A percentile compares a stretch with the other conserved stretches of the same genome.
Evolutionary conservation across 345 rosid species (phyloP).

Genomic region (Schrenkiella parvula): DNA sequence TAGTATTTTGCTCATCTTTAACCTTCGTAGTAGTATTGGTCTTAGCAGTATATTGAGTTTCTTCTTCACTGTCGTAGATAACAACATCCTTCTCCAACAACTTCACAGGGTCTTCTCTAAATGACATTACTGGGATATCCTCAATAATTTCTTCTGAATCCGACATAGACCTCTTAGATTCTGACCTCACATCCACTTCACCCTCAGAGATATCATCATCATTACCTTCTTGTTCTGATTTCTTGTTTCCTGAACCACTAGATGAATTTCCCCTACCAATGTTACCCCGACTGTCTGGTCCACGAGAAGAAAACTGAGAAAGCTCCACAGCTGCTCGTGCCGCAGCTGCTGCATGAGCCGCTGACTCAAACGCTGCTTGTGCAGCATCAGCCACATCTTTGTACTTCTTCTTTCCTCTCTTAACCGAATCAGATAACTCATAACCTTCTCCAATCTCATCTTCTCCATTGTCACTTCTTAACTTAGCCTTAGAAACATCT

Average conservation of each 20-base stretch:
- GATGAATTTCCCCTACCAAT: neutral
- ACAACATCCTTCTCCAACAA: constrained; percentile 58
- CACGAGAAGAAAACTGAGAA: constrained; percentile 52
- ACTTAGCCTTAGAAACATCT: constrained; percentile 11
- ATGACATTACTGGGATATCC: constrained; percentile 34
- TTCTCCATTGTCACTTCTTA: constrained; percentile 9
- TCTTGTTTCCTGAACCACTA: neutral
- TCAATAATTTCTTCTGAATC: constrained; percentile 40
- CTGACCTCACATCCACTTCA: constrained; percentile 29
- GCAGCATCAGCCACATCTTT: constrained; percentile 93
- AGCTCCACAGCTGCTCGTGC: constrained; percentile 96
- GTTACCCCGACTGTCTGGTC: constrained; percentile 32
- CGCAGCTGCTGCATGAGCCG: constrained; percentile 82
- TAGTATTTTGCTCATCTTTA: constrained; percentile 6
- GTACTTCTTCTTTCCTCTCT: constrained; percentile 47
- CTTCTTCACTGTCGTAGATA: constrained; percentile 53
- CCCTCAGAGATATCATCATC: constrained; percentile 5
- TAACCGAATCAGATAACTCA: constrained; percentile 33
- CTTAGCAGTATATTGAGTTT: constrained; percentile 13
- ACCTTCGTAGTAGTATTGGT: constrained; percentile 3
- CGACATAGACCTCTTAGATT: constrained; percentile 30
- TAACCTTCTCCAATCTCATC: constrained; percentile 22
- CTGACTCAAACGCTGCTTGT: constrained; percentile 84
- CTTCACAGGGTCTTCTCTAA: constrained; percentile 44
- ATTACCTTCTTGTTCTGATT: constrained; percentile 9